Evolutionary conservation across 306 rosid genomes (phyloP), one percentile per base, ranked within the genome.

Genomic region (Sindora glabra): DNA sequence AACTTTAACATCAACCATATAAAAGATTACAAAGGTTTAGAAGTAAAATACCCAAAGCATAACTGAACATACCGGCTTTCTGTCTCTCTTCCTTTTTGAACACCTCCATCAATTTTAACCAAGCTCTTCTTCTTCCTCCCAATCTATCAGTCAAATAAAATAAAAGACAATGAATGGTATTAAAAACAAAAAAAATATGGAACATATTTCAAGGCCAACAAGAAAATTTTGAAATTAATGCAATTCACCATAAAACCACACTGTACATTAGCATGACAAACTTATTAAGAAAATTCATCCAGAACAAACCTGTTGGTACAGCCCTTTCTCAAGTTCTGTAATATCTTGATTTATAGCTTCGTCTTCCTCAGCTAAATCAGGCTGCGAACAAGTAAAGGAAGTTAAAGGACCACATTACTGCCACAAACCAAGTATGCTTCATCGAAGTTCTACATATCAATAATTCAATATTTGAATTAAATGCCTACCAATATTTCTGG

Each of bases 311-410:
- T 86, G 86, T 70, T 80, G 84, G 16, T 58, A 68, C 30, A 86
- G 65, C 29, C 74, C 77, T 76, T 83, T 76, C 69, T 82, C 74
- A 15, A 82, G 86, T 77, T 73, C 88, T 74, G 74, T 48, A 67
- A 86, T 86, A 67, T 84, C 86, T 61, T 82, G 83, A 62, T 68
- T 77, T 62, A 86, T 74, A 21, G 67, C 77, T 56, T 90, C 96
- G 61, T 89, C 95, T 76, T 86, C 90, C 60, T 85, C 86, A 3
- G 83, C 67, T 67, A 90, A 81, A 79, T 82, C 88, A 56, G 97
- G 94, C 97, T 90, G 72, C 76, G 72, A n/a, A 61, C 49, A 69
- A 65, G 58, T 49, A 67, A 77, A 62, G 57, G 60, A 77, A 64
- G 64, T 53, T 50, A 15, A 73, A 57, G 23, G 59, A 59, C 46